Evolutionary conservation across 106 monocot genomes (phyloP).

Genomic region (Apostasia ramifera): DNA sequence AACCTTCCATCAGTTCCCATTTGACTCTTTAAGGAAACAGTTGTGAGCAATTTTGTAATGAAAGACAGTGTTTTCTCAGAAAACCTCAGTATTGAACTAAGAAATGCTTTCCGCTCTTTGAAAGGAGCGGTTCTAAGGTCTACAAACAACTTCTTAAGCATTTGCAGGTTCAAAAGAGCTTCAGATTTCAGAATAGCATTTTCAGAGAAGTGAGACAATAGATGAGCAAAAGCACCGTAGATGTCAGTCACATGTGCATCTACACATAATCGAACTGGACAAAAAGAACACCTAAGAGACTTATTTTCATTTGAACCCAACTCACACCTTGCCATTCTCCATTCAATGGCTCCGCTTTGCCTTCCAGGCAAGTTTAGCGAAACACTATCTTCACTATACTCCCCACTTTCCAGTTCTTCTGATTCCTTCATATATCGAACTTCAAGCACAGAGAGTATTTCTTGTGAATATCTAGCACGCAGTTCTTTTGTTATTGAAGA

Average conservation of each 20-base stretch:
- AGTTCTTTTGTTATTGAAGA: constrained; percentile 66
- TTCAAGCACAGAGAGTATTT: constrained; percentile 32
- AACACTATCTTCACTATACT: constrained; percentile 28
- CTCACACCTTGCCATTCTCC: constrained; percentile 77
- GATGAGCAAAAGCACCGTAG: constrained; percentile 39
- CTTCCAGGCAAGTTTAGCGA: constrained; percentile 71
- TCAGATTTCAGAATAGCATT: constrained; percentile 24
- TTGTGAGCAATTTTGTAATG: constrained; percentile 37
- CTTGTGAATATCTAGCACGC: constrained; percentile 49
- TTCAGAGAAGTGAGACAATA: constrained; percentile 27
- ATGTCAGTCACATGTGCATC: constrained; percentile 68
- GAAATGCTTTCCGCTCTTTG: constrained; percentile 34
- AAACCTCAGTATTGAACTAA: constrained; percentile 25
- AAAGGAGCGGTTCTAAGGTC: constrained; percentile 51
- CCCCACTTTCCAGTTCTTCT: constrained; percentile 54
- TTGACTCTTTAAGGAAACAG: constrained; percentile 59
- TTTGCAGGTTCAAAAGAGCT: constrained; percentile 28
- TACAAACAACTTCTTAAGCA: constrained; percentile 41
- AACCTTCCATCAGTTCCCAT: constrained; percentile 25
- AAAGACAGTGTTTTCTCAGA: constrained; percentile 24
- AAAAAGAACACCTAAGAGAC: constrained; percentile 41
- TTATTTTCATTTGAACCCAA: constrained; percentile 36
- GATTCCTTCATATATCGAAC: constrained; percentile 44
- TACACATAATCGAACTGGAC: constrained; percentile 53
- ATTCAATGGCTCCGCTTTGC: constrained; percentile 79